Conservation (phyloP, 1,139 yeast genomes). For the Magnusiomyces suaveolens region DNA sequence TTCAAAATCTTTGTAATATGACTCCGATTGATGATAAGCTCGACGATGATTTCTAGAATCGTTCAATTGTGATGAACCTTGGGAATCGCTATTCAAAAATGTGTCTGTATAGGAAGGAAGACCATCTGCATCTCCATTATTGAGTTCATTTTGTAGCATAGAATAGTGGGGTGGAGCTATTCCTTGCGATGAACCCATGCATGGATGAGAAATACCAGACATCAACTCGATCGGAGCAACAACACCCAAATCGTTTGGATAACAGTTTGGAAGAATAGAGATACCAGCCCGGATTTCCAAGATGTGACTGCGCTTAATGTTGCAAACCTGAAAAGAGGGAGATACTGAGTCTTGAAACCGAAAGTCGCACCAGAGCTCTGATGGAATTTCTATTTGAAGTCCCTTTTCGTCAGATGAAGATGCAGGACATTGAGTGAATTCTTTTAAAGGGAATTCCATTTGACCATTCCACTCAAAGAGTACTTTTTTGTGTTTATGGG, state of each 20-base stretch:
- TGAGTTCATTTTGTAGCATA: neutral
- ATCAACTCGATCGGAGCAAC: neutral
- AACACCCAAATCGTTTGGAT: neutral
- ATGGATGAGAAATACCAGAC: neutral
- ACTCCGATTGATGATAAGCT: neutral
- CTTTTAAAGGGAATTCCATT: neutral
- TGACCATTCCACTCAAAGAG: neutral
- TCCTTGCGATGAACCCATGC: neutral
- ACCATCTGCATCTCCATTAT: neutral
- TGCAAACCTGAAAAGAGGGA: conserved; percentile 52
- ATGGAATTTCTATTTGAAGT: conserved; percentile 20
- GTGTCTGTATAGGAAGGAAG: neutral
- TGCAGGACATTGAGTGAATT: neutral
- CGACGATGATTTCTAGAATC: neutral
- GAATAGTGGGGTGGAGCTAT: neutral
- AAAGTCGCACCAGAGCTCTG: conserved; percentile 28
- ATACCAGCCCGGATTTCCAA: conserved; percentile 41
- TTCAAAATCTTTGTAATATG: neutral
- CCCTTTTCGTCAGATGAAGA: neutral
- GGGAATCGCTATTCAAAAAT: neutral
- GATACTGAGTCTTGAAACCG: conserved; percentile 42
- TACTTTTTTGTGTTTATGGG: neutral
- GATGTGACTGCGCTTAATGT: conserved; percentile 42
- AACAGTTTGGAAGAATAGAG: conserved; percentile 18
- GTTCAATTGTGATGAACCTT: neutral